These are phyloP conservation scores for Blastobotrys serpentis DNA, from an alignment of 1,139 yeast genomes.

Conservation along the genomic window DNA sequence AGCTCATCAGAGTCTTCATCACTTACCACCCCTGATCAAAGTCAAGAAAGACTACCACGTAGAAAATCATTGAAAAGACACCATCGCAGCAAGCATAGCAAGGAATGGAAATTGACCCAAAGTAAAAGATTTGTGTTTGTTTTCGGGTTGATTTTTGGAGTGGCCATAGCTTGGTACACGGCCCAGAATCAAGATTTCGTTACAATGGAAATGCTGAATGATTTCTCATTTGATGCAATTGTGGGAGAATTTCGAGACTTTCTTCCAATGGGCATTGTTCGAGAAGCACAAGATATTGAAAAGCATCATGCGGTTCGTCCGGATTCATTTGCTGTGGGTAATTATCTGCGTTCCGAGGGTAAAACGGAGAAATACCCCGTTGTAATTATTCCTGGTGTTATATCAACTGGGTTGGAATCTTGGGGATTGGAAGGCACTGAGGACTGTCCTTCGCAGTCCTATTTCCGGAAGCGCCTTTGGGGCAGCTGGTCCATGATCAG, in stretches of 20 bases:
- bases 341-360: slow-evolving; percentile 54
- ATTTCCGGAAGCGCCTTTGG: slow-evolving; percentile 91
- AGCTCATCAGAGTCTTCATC: slow-evolving; percentile 4
- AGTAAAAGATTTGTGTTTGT: slow-evolving; percentile 42
- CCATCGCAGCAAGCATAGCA: not conserved
- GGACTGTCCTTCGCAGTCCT: slow-evolving; percentile 80
- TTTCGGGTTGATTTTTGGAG: slow-evolving; percentile 69
- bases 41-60: not conserved
- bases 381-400: slow-evolving; percentile 92
- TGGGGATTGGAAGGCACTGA: slow-evolving; percentile 78
- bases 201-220: slow-evolving; percentile 52
- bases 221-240: slow-evolving; percentile 51
- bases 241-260: slow-evolving; percentile 37
- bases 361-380: slow-evolving; percentile 68
- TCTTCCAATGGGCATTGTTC: slow-evolving; percentile 64
- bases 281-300: slow-evolving; percentile 58
- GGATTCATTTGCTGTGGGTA: slow-evolving; percentile 87
- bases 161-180: slow-evolving; percentile 61
- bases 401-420: slow-evolving; percentile 90
- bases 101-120: slow-evolving; percentile 23
- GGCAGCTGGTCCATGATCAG: slow-evolving; percentile 94
- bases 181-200: slow-evolving; percentile 49
- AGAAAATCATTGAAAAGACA: not conserved
- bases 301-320: slow-evolving; percentile 40
- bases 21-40: slow-evolving; percentile 3